phyloP scores from a whole-genome alignment of 2,329 filamentous ascomycete genomes.

The Zasmidium cellare region DNA sequence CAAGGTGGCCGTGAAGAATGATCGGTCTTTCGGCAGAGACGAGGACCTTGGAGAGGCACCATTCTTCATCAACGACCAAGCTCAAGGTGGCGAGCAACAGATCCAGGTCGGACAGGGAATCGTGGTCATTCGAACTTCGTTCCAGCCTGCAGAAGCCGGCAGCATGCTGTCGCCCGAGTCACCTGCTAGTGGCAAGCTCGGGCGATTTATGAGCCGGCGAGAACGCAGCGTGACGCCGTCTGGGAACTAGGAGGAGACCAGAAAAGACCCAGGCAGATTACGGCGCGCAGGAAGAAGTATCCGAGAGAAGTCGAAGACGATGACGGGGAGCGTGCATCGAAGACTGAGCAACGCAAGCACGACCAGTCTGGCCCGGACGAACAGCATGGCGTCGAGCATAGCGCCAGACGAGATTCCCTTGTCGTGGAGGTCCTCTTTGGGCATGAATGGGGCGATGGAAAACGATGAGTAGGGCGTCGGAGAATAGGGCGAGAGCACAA shows the following conservation, averaged over 20 bases:
- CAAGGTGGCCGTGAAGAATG: slow-evolving; percentile 80
- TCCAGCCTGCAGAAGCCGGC: slow-evolving; percentile 27
- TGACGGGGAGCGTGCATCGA: neutral
- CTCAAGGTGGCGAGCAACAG: slow-evolving; percentile 65
- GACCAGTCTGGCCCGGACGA: neutral
- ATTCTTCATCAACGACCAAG: slow-evolving; percentile 89
- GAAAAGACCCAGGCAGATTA: neutral
- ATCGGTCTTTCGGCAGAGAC: slow-evolving; percentile 80
- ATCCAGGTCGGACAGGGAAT: slow-evolving; percentile 80
- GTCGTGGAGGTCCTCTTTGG: neutral
- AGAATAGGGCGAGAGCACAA: neutral
- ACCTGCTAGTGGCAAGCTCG: slow-evolving; percentile 24
- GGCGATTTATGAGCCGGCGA: slow-evolving; percentile 27
- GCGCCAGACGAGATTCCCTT: neutral
- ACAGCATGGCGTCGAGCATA: neutral
- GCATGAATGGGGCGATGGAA: neutral
- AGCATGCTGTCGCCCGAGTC: slow-evolving; percentile 21
- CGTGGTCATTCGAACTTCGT: slow-evolving; percentile 48
- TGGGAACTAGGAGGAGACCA: slow-evolving; percentile 19
- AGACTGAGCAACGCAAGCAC: neutral
- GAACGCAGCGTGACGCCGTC: slow-evolving; percentile 35
- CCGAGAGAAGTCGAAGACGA: neutral
- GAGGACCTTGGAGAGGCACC: slow-evolving; percentile 80
- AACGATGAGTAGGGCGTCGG: neutral
- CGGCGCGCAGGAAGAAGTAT: slow-evolving; percentile 2